Conservation (phyloP, 139 green algal species). For the Mychonastes homosphaera region DNA sequence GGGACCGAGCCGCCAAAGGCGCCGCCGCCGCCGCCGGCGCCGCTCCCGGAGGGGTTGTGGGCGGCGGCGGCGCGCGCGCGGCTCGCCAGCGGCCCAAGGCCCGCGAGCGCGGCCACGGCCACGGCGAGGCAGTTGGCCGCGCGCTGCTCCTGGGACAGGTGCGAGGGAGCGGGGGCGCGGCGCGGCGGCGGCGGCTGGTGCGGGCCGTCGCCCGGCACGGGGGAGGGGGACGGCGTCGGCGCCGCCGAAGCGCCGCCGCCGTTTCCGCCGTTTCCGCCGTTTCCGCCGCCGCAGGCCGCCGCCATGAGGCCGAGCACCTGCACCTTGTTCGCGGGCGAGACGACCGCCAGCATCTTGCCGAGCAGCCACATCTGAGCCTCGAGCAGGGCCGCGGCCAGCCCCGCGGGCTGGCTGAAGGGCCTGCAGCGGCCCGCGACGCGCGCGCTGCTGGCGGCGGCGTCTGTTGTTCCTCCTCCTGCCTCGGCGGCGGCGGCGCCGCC, state of each 20-base stretch:
- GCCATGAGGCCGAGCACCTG: slow-evolving; percentile 35
- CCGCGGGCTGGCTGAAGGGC: slow-evolving; percentile 46
- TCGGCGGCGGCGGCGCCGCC: neutral
- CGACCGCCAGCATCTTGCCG: slow-evolving; percentile 35
- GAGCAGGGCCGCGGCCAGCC: slow-evolving; percentile 39
- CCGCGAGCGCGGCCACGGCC: slow-evolving; percentile 32
- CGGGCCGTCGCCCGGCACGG: no score
- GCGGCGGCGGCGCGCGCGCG: neutral
- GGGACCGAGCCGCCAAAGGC: neutral
- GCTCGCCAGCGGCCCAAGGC: slow-evolving; percentile 25
- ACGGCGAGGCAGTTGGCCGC: slow-evolving; percentile 13
- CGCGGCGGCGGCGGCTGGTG: no score
- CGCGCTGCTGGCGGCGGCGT: neutral
- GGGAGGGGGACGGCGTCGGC: no score
- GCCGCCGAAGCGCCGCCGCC: no score
- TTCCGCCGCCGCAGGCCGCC: no score
- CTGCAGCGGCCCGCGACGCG: slow-evolving; percentile 12
- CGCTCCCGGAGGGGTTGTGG: slow-evolving; percentile 1
- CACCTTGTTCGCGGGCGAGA: slow-evolving; percentile 31
- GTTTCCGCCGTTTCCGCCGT: no score
- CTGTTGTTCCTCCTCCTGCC: neutral
- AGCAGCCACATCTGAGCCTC: slow-evolving; percentile 47
- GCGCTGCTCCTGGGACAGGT: no score
- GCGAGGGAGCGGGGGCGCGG: no score
- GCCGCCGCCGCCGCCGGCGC: slow-evolving; percentile 5